A percentile compares a stretch with the other conserved stretches of the same genome.
Conservation (phyloP, 371 early-diverging fungal genomes). For the Rhizopus sp. region DNA sequence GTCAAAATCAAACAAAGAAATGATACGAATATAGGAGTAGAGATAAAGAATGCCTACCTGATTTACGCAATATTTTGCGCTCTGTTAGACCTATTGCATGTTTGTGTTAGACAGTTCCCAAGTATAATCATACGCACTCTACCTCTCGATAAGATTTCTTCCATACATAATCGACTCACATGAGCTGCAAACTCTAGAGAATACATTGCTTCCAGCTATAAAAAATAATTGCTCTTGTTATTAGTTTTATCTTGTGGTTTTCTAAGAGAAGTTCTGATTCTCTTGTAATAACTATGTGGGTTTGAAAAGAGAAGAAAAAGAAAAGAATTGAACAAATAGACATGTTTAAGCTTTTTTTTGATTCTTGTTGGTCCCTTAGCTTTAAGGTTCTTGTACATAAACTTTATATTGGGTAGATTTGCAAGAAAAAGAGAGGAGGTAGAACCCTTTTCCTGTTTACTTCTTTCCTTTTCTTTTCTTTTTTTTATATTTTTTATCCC, state of each 20-base stretch:
- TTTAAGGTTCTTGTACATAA: neutral
- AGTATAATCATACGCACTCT: neutral
- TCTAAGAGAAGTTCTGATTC: neutral
- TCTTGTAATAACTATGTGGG: too few relatives aligned
- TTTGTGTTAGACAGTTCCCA: neutral
- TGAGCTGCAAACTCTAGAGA: conserved; percentile 45
- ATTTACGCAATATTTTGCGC: conserved; percentile 47
- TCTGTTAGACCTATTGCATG: conserved; percentile 38
- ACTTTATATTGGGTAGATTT: neutral
- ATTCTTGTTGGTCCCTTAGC: neutral
- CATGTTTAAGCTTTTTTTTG: neutral
- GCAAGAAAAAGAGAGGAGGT: neutral
- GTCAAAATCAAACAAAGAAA: neutral
- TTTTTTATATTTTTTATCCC: neutral
- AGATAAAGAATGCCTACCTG: conserved; percentile 25
- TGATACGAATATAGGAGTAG: neutral
- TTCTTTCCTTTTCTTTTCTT: neutral
- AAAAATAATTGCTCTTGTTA: neutral
- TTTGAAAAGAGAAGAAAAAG: conserved; percentile 1
- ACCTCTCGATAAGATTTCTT: conserved; percentile 47
- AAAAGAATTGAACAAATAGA: neutral
- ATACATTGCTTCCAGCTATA: conserved; percentile 13
- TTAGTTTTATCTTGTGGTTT: too few relatives aligned
- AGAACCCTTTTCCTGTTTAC: neutral
- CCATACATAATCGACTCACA: conserved; percentile 43